Evolutionary conservation across 75 land plant species (phyloP).

Genomic region (Pseudotsuga menziesii): DNA sequence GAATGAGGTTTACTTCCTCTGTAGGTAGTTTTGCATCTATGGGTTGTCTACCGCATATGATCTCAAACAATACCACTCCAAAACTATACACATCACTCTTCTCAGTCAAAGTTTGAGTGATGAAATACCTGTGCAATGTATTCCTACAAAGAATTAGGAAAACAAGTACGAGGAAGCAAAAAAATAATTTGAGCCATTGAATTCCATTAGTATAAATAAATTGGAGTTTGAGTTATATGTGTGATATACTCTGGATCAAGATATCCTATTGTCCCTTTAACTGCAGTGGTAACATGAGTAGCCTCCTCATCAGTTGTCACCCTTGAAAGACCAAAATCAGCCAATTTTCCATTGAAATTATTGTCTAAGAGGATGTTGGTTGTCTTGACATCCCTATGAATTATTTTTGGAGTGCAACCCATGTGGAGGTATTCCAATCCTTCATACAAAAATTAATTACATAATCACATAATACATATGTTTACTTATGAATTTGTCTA

Average conservation of each 20-base stretch:
- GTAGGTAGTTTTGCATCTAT: not conserved
- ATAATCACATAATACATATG: too few species aligned
- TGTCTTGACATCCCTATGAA: constrained; percentile 21
- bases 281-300: not conserved
- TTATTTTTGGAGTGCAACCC: constrained; percentile 11
- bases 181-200: too few species aligned
- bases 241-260: constrained; percentile 25
- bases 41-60: not conserved
- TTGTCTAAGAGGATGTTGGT: constrained; percentile 13
- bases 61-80: constrained; percentile 11
- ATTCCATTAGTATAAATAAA: too few species aligned
- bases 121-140: not conserved
- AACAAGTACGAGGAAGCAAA: not conserved
- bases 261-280: constrained; percentile 18
- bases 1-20: not conserved
- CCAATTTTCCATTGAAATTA: constrained; percentile 10
- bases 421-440: constrained; percentile 22
- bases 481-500: too few species aligned
- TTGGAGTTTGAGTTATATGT: not conserved
- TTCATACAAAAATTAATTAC: not conserved
- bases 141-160: not conserved
- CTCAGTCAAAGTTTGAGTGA: constrained; percentile 7
- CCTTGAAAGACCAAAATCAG: constrained; percentile 18
- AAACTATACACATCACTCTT: constrained; percentile 20
- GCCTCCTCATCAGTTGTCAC: not conserved